Base-by-base conservation (phyloP, 192 early-diverging fungal genomes). In the Phycomyces nitens region DNA sequence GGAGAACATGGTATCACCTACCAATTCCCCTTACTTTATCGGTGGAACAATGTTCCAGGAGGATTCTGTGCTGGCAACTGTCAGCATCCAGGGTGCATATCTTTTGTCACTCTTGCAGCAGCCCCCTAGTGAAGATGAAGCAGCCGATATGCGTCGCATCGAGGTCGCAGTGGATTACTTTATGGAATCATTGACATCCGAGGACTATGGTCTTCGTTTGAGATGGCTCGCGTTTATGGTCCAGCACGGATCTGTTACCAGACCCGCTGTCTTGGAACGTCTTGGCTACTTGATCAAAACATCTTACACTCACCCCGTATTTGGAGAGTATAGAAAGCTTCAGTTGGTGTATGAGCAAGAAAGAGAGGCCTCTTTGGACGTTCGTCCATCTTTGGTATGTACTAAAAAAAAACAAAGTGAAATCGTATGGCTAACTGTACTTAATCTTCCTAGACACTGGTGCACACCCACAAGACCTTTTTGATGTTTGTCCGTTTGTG, bases 81-180 rank as follows among this genome's bases (percentile, higher is more conserved):
- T 87, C 7, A 64, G 77, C 5, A 50, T 84, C 20, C 82, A 86
- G 56, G 80, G 83, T 41, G 79, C 86, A 7, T 80, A 82, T 41
- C 41, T 87, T 0, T 70, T 81, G 57, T 64, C 77, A 26, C 39
- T 83, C 6, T 49, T 83, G 4, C 64, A 77, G 1, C 52, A 63
- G 47, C 58, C 66, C 62, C 60, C 61, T 23, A 40, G 70, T 16
- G 66, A 61, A 9, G 44, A 57, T 55, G 51, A 23, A 5, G 21
- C 55, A 26, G 34, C 40, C 38, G 22, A 18, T 23, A 27, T 62
- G 22, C 57, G 41, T 34, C 39, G 53, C 14, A 56, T 83, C 18
- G 59, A 66, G 7, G 58, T 76, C 22, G 76, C 79, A 15, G 64
- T 50, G 42, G 68, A 78, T 3, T 80, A 79, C 62, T 84, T 85